phyloP scores from a whole-genome alignment of 2,329 filamentous ascomycete species.

The Thermothelomyces thermophilus region DNA sequence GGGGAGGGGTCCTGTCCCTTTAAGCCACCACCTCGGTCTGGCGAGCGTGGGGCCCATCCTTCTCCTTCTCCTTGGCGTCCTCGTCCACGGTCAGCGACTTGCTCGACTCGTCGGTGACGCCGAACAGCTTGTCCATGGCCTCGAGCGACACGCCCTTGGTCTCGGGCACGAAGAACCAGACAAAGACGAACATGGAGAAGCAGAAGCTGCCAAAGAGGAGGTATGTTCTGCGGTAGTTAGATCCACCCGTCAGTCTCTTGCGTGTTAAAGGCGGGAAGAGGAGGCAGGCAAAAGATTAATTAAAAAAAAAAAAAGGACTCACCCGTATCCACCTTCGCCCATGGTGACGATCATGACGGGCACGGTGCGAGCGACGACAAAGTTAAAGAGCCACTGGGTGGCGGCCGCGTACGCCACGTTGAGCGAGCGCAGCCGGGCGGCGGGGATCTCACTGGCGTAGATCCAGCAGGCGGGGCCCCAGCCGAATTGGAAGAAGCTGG shows the following conservation, averaged over 20 bases:
- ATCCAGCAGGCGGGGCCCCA: slow-evolving; percentile 64
- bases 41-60: slow-evolving; percentile 6
- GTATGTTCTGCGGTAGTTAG: slow-evolving; percentile 37
- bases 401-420: slow-evolving; percentile 60
- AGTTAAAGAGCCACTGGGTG: slow-evolving; percentile 65
- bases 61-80: slow-evolving; percentile 4
- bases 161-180: slow-evolving; percentile 57
- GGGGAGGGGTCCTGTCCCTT: too few relatives aligned
- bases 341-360: slow-evolving; percentile 54
- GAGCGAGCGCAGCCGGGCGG: slow-evolving; percentile 53
- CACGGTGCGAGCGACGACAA: slow-evolving; percentile 58
- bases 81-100: slow-evolving; percentile 15
- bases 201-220: slow-evolving; percentile 60
- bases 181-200: slow-evolving; percentile 55
- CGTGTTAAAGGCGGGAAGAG: too few relatives aligned
- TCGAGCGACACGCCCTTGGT: slow-evolving; percentile 49
- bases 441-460: slow-evolving; percentile 50
- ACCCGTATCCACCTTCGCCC: slow-evolving; percentile 32
- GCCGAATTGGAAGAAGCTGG: slow-evolving; percentile 46
- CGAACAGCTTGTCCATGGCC: slow-evolving; percentile 27
- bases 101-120: slow-evolving; percentile 21
- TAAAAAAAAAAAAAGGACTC: too few relatives aligned
- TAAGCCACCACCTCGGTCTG: slow-evolving; percentile 8
- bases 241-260: slow-evolving; percentile 18
- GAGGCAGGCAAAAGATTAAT: slow-evolving; percentile 1